These are phyloP conservation scores for Penicillium waksmanii DNA, from an alignment of 495 filamentous ascomycete genomes.

Conservation along the genomic window DNA sequence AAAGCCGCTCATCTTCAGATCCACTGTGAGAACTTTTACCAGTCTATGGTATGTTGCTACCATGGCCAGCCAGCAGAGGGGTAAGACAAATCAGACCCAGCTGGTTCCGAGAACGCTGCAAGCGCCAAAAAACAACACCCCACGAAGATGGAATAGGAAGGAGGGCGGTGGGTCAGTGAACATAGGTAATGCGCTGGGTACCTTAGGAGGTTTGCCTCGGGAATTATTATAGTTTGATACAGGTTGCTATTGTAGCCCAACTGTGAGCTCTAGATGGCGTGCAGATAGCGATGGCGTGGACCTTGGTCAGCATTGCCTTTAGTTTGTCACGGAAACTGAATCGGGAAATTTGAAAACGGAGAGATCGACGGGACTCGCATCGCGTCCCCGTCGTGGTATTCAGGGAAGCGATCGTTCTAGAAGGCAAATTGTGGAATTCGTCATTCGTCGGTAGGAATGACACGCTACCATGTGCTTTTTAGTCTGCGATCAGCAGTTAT, in stretches of 20 bases:
- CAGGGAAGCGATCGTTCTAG: conserved; percentile 8
- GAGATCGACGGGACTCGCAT: conserved; percentile 16
- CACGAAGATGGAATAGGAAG: not conserved
- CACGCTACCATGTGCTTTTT: no score
- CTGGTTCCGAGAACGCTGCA: conserved; percentile 20
- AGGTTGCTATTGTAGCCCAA: not conserved
- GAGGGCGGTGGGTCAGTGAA: conserved; percentile 10
- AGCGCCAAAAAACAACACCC: conserved; percentile 14
- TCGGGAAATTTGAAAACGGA: conserved; percentile 22
- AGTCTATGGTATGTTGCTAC: conserved; percentile 2
- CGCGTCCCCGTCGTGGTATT: conserved; percentile 16
- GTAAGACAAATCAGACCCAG: conserved; percentile 8
- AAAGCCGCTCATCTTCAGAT: conserved; percentile 1
- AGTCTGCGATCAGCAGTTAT: not conserved
- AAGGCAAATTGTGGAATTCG: conserved; percentile 9
- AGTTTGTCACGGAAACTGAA: conserved; percentile 10
- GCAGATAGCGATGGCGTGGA: not conserved
- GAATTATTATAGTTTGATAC: not conserved
- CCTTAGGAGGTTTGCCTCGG: not conserved
- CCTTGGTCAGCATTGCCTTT: not conserved
- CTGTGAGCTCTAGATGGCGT: not conserved
- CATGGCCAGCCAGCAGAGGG: not conserved
- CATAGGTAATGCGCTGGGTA: not conserved
- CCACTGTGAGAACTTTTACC: not conserved
- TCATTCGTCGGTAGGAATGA: not conserved